Percentiles rank a stretch among this genome's conserved stretches.
Evolutionary conservation across 139 green algal genomes (phyloP).

Genomic region (Bryopsis sp.): DNA sequence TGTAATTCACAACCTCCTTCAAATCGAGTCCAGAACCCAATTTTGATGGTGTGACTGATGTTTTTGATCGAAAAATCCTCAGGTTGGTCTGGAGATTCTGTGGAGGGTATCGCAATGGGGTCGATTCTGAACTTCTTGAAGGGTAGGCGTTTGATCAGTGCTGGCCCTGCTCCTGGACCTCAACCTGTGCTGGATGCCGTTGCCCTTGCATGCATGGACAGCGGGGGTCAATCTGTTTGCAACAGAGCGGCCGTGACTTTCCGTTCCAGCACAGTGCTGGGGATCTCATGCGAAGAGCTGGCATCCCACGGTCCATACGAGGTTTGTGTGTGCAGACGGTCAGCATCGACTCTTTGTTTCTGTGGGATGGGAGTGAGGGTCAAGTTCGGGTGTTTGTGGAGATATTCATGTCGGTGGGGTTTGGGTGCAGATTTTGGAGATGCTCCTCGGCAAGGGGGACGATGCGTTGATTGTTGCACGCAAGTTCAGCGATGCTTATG

Average conservation of each 20-base stretch:
- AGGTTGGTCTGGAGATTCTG: not conserved
- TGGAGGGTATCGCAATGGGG: not conserved
- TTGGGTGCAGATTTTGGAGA: not conserved
- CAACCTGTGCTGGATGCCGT: conserved; percentile 10
- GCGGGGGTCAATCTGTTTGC: not conserved
- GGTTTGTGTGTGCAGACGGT: not conserved
- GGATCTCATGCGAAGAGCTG: conserved; percentile 1
- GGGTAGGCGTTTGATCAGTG: not conserved
- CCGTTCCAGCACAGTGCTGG: not conserved
- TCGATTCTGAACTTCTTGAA: conserved; percentile 1
- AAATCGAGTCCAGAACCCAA: not conserved
- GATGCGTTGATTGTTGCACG: not conserved
- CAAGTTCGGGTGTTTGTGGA: too few relatives aligned
- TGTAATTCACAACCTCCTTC: not conserved
- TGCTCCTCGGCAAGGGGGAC: not conserved
- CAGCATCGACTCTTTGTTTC: not conserved
- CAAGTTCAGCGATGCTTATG: conserved; percentile 1
- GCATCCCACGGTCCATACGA: conserved; percentile 1
- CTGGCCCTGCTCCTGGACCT: not conserved
- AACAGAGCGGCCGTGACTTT: not conserved
- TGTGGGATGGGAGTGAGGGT: too few relatives aligned
- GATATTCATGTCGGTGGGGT: too few relatives aligned
- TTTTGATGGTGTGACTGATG: too few relatives aligned
- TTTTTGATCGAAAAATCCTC: too few relatives aligned
- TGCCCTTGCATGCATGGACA: not conserved